These are phyloP conservation scores for Perilla frutescens DNA, from an alignment of 257 asterid genomes.

Conservation along the genomic window DNA sequence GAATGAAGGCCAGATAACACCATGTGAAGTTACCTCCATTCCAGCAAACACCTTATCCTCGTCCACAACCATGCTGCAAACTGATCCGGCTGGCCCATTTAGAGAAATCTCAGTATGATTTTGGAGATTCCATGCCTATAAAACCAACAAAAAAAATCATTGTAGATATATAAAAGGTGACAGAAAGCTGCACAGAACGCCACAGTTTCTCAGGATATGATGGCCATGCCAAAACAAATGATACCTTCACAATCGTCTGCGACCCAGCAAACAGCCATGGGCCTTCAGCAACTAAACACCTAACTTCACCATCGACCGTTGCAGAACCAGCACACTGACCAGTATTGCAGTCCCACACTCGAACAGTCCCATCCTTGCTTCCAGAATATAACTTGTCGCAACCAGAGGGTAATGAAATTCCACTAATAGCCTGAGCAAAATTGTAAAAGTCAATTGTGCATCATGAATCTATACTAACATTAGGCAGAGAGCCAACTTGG, in stretches of 20 bases:
- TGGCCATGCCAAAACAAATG: background rate
- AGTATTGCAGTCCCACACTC: slow-evolving; percentile 60
- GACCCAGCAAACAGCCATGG: slow-evolving; percentile 67
- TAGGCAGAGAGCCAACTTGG: background rate
- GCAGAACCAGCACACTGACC: slow-evolving; percentile 50
- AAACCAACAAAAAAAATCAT: background rate
- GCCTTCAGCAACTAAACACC: slow-evolving; percentile 60
- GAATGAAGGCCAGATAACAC: background rate
- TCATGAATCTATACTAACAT: background rate
- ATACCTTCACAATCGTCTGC: slow-evolving; percentile 56
- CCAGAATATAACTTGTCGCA: slow-evolving; percentile 52
- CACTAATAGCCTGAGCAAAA: slow-evolving; percentile 49
- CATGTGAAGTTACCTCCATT: slow-evolving; percentile 48
- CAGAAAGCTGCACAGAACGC: background rate
- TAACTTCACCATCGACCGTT: slow-evolving; percentile 41
- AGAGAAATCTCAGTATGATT: slow-evolving; percentile 45
- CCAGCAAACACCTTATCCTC: slow-evolving; percentile 64
- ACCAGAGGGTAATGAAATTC: slow-evolving; percentile 55
- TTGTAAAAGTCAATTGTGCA: background rate
- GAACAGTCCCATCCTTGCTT: slow-evolving; percentile 47
- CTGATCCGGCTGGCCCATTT: slow-evolving; percentile 54
- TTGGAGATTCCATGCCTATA: slow-evolving; percentile 62
- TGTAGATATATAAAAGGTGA: background rate
- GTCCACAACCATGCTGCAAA: slow-evolving; percentile 46
- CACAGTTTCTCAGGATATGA: background rate